A percentile compares a stretch with the other conserved stretches of the same genome.
These are phyloP conservation scores for Mycotypha africana DNA, from an alignment of 371 early-diverging fungal genomes.

Conservation along the genomic window DNA sequence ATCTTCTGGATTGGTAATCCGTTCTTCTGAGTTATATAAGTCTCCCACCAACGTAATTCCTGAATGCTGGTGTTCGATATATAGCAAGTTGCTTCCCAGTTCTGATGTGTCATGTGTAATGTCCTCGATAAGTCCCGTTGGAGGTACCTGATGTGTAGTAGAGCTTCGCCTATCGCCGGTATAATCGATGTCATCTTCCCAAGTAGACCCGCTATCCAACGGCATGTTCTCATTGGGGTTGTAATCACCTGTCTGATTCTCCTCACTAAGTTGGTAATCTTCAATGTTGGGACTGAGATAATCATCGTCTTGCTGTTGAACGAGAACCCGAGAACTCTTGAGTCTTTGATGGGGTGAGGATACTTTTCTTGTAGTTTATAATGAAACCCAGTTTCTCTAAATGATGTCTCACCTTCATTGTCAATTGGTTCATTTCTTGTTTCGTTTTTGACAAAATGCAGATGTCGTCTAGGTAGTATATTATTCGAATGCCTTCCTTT, in stretches of 20 bases:
- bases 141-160: too few species aligned
- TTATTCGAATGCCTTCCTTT: slow-evolving; percentile 2
- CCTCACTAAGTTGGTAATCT: slow-evolving; percentile 1
- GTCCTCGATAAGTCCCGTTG: too few species aligned
- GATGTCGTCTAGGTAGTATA: slow-evolving; percentile 12
- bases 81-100: too few species aligned
- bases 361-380: slow-evolving; percentile 2
- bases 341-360: background rate
- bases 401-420: background rate
- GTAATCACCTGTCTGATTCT: background rate
- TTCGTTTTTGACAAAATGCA: slow-evolving; percentile 5
- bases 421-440: background rate
- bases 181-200: slow-evolving; percentile 6
- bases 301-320: slow-evolving; percentile 5
- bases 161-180: too few species aligned
- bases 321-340: slow-evolving; percentile 1
- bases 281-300: background rate
- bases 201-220: slow-evolving; percentile 1
- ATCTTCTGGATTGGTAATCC: too few species aligned
- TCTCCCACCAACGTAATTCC: too few species aligned
- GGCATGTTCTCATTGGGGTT: background rate
- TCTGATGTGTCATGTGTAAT: too few species aligned
- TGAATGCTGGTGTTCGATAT: too few species aligned
- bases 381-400: slow-evolving; percentile 1
- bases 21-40: too few species aligned